Evolutionary conservation across 257 asterid genomes (phyloP).

Genomic region (Solanum okadae): DNA sequence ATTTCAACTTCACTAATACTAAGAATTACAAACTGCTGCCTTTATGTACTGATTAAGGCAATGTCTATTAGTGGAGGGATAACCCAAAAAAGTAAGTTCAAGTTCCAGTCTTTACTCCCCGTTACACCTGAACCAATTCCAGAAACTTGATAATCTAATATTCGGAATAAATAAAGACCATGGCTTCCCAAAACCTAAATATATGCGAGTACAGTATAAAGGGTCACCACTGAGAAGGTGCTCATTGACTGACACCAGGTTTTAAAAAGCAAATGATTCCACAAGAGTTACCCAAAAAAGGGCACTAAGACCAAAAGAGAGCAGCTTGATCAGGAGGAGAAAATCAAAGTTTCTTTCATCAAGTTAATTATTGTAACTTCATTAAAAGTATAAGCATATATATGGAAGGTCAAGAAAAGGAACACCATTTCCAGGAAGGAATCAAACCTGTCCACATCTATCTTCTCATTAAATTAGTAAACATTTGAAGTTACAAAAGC

Average conservation of each 20-base stretch:
- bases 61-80: neutral
- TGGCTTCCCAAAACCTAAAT: neutral
- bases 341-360: neutral
- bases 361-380: neutral
- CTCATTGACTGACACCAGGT: neutral
- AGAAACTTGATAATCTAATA: neutral
- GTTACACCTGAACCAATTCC: neutral
- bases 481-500: neutral
- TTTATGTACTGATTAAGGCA: neutral
- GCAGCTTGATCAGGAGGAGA: neutral
- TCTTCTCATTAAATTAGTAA: neutral
- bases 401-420: neutral
- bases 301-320: neutral
- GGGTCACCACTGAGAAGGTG: neutral
- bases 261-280: neutral
- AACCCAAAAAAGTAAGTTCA: neutral
- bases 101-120: neutral
- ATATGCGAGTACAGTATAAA: neutral
- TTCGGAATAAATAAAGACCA: neutral
- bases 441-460: neutral
- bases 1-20: neutral
- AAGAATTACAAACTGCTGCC: neutral
- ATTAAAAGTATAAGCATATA: neutral
- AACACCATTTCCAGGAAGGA: neutral
- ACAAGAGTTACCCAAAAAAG: neutral